Base-by-base conservation (phyloP, 208 protist species). In the Leptomonas seymouri region DNA sequence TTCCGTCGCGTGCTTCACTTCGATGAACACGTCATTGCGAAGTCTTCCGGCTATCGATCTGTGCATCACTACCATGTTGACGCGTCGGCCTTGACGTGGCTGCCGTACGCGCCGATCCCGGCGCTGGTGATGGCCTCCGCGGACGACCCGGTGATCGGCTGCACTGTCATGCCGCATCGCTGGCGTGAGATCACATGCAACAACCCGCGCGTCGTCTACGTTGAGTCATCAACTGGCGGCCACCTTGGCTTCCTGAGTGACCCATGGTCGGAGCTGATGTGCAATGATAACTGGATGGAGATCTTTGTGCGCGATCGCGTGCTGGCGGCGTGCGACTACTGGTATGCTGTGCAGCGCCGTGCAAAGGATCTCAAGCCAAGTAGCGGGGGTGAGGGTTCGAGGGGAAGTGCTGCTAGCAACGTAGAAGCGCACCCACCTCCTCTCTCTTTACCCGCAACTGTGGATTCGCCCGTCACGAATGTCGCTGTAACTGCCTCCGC, bases 181-280 rank as follows among this genome's bases (percentile, higher is more conserved):
- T 89, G 83, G 86, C 60, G 78, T 30, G 74, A 74, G 49, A 66
- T 76, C 9, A 39, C 56, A 27, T 42, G 60, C 28, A 72, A 65
- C 41, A 92, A 92, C 70, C 54, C 80, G 15, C 68, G 64, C 44
- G 59, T 89, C 3, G 69, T 85, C 28, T 89, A 83, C 68, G 74
- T 71, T 15, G 81, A 85, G 63, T 30, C 78, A 9, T 78, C 64
- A 23, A 48, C 53, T 2, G 86, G 83, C 27, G 86, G 86, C 4
- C 86, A 92, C 61, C 61, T 92, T 31, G 86, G 83, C 42, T 92
- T 84, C 59, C 68, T 91, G 15, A 74, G 74, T n/a, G 71, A 71
- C 9, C 82, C 82, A 30, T 63, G 80, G 45, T 51, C 63, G 20
- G 85, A 90, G 71, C 48, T 84, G 48, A 20, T 67, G 34, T 27